These are phyloP conservation scores for Cinchona pubescens DNA, from an alignment of 257 asterid species.

Conservation along the genomic window DNA sequence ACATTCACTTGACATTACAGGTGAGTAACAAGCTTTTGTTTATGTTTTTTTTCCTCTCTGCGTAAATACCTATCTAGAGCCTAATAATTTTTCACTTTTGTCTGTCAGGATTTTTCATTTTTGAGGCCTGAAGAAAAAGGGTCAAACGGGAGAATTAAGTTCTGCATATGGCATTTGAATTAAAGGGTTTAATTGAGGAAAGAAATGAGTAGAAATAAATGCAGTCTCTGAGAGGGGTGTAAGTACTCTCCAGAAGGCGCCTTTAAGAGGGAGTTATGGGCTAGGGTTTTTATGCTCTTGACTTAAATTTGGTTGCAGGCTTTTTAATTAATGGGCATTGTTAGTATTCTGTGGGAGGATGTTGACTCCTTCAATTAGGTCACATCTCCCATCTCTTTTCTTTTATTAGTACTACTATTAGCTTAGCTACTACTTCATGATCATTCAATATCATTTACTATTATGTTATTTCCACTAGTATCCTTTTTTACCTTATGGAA, in stretches of 20 bases:
- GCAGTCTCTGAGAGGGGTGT: conserved; percentile 30
- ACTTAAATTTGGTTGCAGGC: conserved; percentile 58
- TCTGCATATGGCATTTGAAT: conserved; percentile 30
- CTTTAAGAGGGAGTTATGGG: conserved; percentile 39
- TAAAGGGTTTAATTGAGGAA: conserved; percentile 4
- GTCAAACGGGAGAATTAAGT: conserved; percentile 11
- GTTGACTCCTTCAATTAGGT: conserved; percentile 23
- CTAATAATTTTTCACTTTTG: not conserved
- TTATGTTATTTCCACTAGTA: not conserved
- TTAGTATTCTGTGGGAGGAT: conserved; percentile 14
- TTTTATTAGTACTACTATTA: not conserved
- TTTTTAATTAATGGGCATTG: conserved; percentile 29
- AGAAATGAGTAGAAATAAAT: conserved; percentile 32
- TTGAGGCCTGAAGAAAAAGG: conserved; percentile 10
- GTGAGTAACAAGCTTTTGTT: too few species aligned
- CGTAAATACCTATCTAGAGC: not conserved
- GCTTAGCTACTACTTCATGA: not conserved
- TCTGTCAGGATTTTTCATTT: conserved; percentile 10
- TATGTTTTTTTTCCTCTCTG: not conserved
- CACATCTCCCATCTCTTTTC: not conserved
- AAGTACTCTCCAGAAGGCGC: conserved; percentile 16
- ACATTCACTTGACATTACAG: too few species aligned
- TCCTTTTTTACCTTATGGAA: too few species aligned
- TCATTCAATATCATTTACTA: not conserved
- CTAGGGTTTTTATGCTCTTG: conserved; percentile 46